phyloP scores from a whole-genome alignment of 2,329 filamentous ascomycete genomes.

The Trichoderma asperellum region DNA sequence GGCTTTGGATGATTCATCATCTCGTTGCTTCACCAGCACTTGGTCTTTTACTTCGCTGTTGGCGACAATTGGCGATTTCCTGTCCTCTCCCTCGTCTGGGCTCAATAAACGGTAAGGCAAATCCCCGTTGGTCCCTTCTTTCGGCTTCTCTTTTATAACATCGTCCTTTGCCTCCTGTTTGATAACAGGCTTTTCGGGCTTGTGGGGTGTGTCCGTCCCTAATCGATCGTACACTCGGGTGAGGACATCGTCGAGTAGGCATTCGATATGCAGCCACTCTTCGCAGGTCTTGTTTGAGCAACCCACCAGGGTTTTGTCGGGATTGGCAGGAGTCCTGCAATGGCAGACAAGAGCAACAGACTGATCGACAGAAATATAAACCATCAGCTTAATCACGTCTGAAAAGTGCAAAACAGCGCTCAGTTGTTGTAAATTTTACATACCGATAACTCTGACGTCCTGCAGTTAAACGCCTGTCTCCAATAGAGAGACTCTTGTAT shows the following conservation, averaged over 20 bases:
- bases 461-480: conserved; percentile 65
- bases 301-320: conserved; percentile 62
- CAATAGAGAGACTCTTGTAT: conserved; percentile 64
- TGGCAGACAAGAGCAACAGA: conserved; percentile 59
- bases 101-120: conserved; percentile 1
- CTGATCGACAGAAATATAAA: background rate
- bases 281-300: conserved; percentile 60
- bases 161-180: conserved; percentile 33
- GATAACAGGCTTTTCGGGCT: conserved; percentile 26
- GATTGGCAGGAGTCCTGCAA: conserved; percentile 64
- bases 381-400: conserved; percentile 33
- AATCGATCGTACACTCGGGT: conserved; percentile 54
- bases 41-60: conserved; percentile 50
- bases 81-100: conserved; percentile 51
- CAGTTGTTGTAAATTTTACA: conserved; percentile 35
- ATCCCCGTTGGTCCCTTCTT: conserved; percentile 6
- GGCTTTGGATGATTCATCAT: conserved; percentile 39
- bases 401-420: background rate
- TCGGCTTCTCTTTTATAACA: conserved; percentile 3
- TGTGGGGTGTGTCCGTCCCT: conserved; percentile 56
- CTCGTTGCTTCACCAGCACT: conserved; percentile 44
- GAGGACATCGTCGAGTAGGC: conserved; percentile 60
- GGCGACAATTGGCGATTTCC: conserved; percentile 57
- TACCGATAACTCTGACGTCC: conserved; percentile 62
- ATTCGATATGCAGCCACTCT: conserved; percentile 67